Evolutionary conservation across 352 stramenopile genomes (phyloP).

Genomic region (Vaucheria bursata): DNA sequence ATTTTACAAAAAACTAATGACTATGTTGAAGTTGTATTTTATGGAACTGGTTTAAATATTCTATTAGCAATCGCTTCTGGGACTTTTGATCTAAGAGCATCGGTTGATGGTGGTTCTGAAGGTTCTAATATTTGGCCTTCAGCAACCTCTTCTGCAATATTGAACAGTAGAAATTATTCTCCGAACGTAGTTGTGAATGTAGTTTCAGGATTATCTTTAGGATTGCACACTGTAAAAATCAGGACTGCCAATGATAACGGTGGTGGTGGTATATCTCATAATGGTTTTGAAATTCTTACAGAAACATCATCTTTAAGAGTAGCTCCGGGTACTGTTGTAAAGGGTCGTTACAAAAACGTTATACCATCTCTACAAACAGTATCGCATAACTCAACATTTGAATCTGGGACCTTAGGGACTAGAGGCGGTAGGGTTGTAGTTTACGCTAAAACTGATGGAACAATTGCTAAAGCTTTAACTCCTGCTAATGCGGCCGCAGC

Average conservation of each 20-base stretch:
- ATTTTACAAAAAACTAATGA: background rate
- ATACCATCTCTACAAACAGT: background rate
- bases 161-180: background rate
- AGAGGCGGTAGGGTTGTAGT: no score
- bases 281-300: background rate
- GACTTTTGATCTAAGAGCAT: background rate
- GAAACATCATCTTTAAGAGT: background rate
- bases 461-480: no score
- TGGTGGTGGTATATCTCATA: background rate
- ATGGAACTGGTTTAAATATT: background rate
- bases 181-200: background rate
- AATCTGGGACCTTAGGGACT: no score
- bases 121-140: background rate
- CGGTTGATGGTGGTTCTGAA: background rate
- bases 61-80: background rate
- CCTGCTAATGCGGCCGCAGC: no score
- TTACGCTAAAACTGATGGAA: no score
- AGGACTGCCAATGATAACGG: background rate
- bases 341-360: background rate
- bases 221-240: constrained; percentile 1
- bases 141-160: background rate
- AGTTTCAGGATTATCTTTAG: background rate
- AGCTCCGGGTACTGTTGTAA: background rate
- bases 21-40: background rate
- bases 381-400: no score